These are phyloP conservation scores for Pichia sp. DNA, from an alignment of 1,139 yeast genomes.

Conservation along the genomic window DNA sequence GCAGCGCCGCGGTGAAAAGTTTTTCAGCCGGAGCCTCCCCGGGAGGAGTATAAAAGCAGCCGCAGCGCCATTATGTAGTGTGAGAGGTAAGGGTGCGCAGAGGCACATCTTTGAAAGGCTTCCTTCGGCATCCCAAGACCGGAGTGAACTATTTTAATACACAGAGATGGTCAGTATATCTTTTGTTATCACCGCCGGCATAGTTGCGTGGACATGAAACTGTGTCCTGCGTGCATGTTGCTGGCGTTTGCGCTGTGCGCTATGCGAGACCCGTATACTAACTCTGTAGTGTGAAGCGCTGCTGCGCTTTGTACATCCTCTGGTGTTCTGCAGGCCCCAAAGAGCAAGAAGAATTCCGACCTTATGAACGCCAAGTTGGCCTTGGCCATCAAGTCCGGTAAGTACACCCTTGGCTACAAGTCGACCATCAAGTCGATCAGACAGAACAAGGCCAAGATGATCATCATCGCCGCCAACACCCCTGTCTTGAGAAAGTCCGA, in stretches of 20 bases:
- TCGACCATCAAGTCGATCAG: slow-evolving; percentile 97
- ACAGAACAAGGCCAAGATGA: slow-evolving; percentile 98
- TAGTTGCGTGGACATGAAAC: not conserved
- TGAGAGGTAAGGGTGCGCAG: no score
- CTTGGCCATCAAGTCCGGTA: slow-evolving; percentile 98
- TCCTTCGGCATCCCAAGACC: slow-evolving; percentile 41
- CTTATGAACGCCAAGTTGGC: slow-evolving; percentile 98
- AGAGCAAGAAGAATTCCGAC: slow-evolving; percentile 76
- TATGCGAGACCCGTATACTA: not conserved
- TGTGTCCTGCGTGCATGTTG: not conserved
- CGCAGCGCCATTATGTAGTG: not conserved
- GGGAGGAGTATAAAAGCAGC: not conserved
- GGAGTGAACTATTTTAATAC: slow-evolving; percentile 68
- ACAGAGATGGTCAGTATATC: slow-evolving; percentile 94
- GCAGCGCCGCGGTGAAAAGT: not conserved
- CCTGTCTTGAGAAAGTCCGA: slow-evolving; percentile 99
- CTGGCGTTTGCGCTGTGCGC: no score
- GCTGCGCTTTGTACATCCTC: not conserved
- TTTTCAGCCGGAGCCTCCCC: no score
- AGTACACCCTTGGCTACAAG: slow-evolving; percentile 99
- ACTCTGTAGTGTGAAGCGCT: slow-evolving; percentile 9
- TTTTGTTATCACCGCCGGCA: not conserved
- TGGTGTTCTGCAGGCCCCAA: slow-evolving; percentile 72
- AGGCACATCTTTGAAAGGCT: not conserved
- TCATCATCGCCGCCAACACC: slow-evolving; percentile 98